Conservation (phyloP, 1,284 basidiomycete genomes). For the Wallemia hederae region DNA sequence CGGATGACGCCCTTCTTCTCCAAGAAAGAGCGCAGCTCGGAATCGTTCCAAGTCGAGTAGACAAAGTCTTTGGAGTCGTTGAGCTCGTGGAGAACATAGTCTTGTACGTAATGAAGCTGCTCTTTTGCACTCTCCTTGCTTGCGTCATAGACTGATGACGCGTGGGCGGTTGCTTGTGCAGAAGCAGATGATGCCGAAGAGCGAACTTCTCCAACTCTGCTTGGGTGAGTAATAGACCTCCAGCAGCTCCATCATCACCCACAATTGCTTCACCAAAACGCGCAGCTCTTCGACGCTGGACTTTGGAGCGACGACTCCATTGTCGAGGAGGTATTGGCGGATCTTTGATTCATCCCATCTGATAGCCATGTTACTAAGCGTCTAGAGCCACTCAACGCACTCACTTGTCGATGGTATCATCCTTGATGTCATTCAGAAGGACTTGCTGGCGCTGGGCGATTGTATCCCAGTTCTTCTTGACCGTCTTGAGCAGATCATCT, state of each 20-base stretch:
- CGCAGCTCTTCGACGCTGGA: conserved; percentile 50
- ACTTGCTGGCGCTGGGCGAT: conserved; percentile 29
- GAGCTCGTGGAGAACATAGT: conserved; percentile 25
- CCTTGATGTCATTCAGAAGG: conserved; percentile 25
- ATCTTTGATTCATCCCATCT: conserved; percentile 56
- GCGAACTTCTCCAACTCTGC: conserved; percentile 8
- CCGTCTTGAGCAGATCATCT: conserved; percentile 17
- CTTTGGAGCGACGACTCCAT: conserved; percentile 51
- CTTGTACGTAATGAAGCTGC: conserved; percentile 8
- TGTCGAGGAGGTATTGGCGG: conserved; percentile 52
- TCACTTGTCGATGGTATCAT: conserved; percentile 18
- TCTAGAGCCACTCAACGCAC: conserved; percentile 6
- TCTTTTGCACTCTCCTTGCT: conserved; percentile 1
- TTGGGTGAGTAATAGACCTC: conserved; percentile 7
- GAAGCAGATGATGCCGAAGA: conserved; percentile 9
- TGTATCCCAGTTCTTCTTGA: conserved; percentile 33
- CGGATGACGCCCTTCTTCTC: conserved; percentile 42
- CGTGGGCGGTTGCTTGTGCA: conserved; percentile 24
- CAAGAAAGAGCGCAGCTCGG: conserved; percentile 28
- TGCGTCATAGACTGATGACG: conserved; percentile 11
- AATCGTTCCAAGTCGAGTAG: conserved; percentile 65
- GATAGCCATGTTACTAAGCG: conserved; percentile 12
- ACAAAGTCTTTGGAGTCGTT: conserved; percentile 57
- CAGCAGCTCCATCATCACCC: conserved; percentile 7
- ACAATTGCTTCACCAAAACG: conserved; percentile 38